Evolutionary conservation across 2,329 filamentous ascomycete genomes (phyloP).

Genomic region (Rhinocladiella similis): DNA sequence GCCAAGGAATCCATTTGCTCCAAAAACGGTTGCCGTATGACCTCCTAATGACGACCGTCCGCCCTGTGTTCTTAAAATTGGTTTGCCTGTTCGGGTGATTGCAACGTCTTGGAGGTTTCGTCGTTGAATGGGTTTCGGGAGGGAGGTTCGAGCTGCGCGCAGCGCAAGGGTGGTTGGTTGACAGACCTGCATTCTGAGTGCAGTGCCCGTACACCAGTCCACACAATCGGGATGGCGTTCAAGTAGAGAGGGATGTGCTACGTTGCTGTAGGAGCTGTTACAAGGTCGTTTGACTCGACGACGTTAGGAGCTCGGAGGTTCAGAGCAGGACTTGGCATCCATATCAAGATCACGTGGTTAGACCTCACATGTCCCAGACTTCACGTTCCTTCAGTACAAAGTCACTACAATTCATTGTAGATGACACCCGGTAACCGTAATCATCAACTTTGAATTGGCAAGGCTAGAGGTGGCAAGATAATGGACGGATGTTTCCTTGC

Average conservation of each 20-base stretch:
- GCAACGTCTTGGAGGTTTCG: slow-evolving; percentile 73
- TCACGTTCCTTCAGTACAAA: no score
- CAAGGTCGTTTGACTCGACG: not conserved
- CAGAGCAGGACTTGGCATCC: not conserved
- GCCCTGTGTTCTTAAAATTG: slow-evolving; percentile 83
- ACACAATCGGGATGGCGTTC: not conserved
- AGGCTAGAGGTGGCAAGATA: no score
- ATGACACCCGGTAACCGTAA: no score
- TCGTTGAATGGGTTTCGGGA: slow-evolving; percentile 39
- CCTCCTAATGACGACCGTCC: slow-evolving; percentile 79
- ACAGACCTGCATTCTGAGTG: slow-evolving; percentile 28
- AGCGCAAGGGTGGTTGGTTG: slow-evolving; percentile 43
- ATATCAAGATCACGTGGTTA: no score
- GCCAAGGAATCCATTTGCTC: slow-evolving; percentile 91
- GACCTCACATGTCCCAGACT: no score
- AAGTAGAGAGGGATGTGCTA: not conserved
- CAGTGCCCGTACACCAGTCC: slow-evolving; percentile 16
- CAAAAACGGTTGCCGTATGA: slow-evolving; percentile 96
- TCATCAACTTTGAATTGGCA: no score
- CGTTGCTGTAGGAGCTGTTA: not conserved
- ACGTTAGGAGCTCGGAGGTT: not conserved
- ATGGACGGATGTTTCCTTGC: no score
- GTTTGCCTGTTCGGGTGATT: slow-evolving; percentile 95
- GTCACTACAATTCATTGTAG: no score
- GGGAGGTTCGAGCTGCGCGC: slow-evolving; percentile 42